Conservation (phyloP, 306 rosid species). For the Myrica gale region DNA sequence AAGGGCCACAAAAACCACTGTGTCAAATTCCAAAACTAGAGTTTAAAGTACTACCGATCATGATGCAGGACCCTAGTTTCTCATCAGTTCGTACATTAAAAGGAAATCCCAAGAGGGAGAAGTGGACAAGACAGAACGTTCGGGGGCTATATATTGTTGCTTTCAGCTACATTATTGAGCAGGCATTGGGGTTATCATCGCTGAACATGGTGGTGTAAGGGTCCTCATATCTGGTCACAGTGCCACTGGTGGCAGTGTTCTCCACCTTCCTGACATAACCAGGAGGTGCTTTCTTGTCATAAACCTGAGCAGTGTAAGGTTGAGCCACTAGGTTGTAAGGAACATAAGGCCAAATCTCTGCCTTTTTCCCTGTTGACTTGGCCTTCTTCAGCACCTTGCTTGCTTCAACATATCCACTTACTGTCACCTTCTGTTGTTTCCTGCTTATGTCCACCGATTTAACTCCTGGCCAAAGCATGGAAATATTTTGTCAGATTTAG, state of each 20-base stretch:
- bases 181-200: constrained; percentile 98
- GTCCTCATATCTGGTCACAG: constrained; percentile 66
- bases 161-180: constrained; percentile 71
- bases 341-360: constrained; percentile 97
- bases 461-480: constrained; percentile 57
- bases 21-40: constrained; percentile 19
- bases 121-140: neutral
- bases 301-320: constrained; percentile 70
- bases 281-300: constrained; percentile 98
- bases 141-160: neutral
- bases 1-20: constrained; percentile 28
- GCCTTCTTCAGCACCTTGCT: constrained; percentile 94
- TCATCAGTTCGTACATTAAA: constrained; percentile 29
- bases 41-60: neutral
- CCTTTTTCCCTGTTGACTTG: constrained; percentile 80
- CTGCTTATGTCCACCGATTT: constrained; percentile 90
- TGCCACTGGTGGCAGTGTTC: constrained; percentile 42
- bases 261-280: constrained; percentile 86
- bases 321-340: constrained; percentile 86
- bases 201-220: constrained; percentile 87
- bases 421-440: constrained; percentile 91
- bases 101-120: constrained; percentile 17
- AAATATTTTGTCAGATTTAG: constrained; percentile 12
- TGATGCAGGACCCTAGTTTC: constrained; percentile 22
- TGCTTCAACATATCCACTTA: constrained; percentile 77